Conservation (phyloP, 1,284 basidiomycete genomes). For the Cryptococcus sp. region DNA sequence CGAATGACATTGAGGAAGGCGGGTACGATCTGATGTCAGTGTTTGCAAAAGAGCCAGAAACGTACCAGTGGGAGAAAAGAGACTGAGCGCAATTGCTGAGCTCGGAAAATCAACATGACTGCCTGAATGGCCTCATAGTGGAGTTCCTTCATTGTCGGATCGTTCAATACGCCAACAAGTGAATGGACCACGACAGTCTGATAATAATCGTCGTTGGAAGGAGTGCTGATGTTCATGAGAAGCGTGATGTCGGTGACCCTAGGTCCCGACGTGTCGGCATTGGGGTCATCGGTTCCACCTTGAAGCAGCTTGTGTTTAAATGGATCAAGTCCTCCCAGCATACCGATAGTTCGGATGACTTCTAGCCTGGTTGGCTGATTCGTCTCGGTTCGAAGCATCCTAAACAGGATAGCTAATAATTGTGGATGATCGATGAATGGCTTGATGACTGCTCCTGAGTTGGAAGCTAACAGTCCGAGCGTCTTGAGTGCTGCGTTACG, state of each 20-base stretch:
- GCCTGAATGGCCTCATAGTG: slow-evolving; percentile 96
- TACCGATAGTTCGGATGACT: slow-evolving; percentile 87
- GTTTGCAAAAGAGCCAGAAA: background rate
- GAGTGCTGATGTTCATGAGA: slow-evolving; percentile 55
- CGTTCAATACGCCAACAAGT: slow-evolving; percentile 81
- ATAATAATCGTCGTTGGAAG: slow-evolving; percentile 87
- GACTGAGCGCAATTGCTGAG: slow-evolving; percentile 93
- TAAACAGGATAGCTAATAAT: slow-evolving; percentile 78
- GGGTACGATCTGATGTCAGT: slow-evolving; percentile 75
- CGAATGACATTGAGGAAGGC: slow-evolving; percentile 89
- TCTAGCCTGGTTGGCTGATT: slow-evolving; percentile 75
- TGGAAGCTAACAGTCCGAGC: slow-evolving; percentile 90
- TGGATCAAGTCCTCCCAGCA: slow-evolving; percentile 95
- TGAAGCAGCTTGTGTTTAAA: slow-evolving; percentile 91
- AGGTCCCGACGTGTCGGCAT: slow-evolving; percentile 49
- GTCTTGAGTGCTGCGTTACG: slow-evolving; percentile 92
- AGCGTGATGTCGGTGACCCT: slow-evolving; percentile 56
- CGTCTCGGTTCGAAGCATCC: slow-evolving; percentile 81
- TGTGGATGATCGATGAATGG: slow-evolving; percentile 90
- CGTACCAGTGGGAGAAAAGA: slow-evolving; percentile 87
- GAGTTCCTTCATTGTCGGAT: slow-evolving; percentile 75
- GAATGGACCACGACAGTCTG: slow-evolving; percentile 93
- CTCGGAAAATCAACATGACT: slow-evolving; percentile 99
- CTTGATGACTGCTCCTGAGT: slow-evolving; percentile 89
- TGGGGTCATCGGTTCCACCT: slow-evolving; percentile 67